Evolutionary conservation across 2,329 filamentous ascomycete genomes (phyloP).

Genomic region (Bipolaris zeicola): DNA sequence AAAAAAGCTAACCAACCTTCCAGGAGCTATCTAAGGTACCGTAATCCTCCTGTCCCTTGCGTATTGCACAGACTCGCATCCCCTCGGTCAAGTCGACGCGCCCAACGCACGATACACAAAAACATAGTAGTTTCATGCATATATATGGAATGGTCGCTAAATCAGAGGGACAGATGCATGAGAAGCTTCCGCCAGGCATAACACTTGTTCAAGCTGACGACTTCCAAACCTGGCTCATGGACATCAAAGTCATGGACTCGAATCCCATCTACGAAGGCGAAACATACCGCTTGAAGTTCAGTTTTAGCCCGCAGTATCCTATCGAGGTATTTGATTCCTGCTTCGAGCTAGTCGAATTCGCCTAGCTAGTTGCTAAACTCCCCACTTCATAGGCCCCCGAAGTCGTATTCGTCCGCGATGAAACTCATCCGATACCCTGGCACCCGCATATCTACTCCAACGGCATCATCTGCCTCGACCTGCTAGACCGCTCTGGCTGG

Average conservation of each 20-base stretch:
- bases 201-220: constrained; percentile 79
- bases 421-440: constrained; percentile 74
- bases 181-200: constrained; percentile 70
- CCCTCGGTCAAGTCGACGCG: background rate
- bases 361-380: background rate
- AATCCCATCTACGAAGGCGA: constrained; percentile 87
- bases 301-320: constrained; percentile 82
- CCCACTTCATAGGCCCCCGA: constrained; percentile 76
- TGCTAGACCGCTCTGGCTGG: constrained; percentile 88
- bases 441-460: constrained; percentile 99
- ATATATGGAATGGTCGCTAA: background rate
- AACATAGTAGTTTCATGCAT: background rate
- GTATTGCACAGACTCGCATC: background rate
- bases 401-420: constrained; percentile 78
- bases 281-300: constrained; percentile 84
- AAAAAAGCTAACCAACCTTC: constrained; percentile 1
- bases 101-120: background rate
- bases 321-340: constrained; percentile 62
- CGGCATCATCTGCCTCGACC: constrained; percentile 96
- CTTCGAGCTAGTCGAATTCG: background rate
- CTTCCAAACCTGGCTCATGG: constrained; percentile 88
- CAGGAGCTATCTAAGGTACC: constrained; percentile 33
- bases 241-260: constrained; percentile 85
- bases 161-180: constrained; percentile 56
- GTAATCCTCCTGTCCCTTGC: background rate